Evolutionary conservation across 1,284 basidiomycete genomes (phyloP).

Genomic region (Cerrena zonata): DNA sequence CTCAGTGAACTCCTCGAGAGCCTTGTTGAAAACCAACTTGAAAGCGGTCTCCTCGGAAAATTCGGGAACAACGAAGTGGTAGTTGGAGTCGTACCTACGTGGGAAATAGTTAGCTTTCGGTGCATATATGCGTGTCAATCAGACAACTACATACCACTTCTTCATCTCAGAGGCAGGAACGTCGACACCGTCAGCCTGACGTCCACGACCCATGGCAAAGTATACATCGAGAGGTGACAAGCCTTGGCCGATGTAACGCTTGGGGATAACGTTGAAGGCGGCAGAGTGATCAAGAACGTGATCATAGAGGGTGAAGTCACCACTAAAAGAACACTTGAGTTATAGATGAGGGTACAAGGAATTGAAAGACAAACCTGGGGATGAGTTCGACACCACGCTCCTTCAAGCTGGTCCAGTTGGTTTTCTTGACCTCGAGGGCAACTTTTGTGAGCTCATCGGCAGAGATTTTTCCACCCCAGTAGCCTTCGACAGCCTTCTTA

Average conservation of each 20-base stretch:
- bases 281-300: constrained; percentile 97
- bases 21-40: constrained; percentile 94
- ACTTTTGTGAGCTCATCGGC: constrained; percentile 86
- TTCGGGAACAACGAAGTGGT: constrained; percentile 98
- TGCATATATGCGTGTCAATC: constrained; percentile 9
- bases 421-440: constrained; percentile 85
- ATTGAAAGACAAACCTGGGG: constrained; percentile 65
- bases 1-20: constrained; percentile 91
- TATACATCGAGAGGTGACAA: constrained; percentile 91
- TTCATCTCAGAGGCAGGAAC: constrained; percentile 99
- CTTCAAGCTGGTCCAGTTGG: constrained; percentile 88
- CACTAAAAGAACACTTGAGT: constrained; percentile 45
- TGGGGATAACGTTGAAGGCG: constrained; percentile 95
- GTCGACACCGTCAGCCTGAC: constrained; percentile 90
- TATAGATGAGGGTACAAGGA: constrained; percentile 6
- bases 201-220: constrained; percentile 98
- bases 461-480: constrained; percentile 93
- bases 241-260: constrained; percentile 85
- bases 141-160: constrained; percentile 72
- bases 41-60: constrained; percentile 89
- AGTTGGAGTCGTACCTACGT: constrained; percentile 96
- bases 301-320: constrained; percentile 98
- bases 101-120: neutral
- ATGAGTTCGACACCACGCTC: constrained; percentile 84
- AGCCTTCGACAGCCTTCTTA: constrained; percentile 97